These are phyloP conservation scores for Gilbertella persicaria DNA, from an alignment of 371 early-diverging fungal species.

Conservation along the genomic window DNA sequence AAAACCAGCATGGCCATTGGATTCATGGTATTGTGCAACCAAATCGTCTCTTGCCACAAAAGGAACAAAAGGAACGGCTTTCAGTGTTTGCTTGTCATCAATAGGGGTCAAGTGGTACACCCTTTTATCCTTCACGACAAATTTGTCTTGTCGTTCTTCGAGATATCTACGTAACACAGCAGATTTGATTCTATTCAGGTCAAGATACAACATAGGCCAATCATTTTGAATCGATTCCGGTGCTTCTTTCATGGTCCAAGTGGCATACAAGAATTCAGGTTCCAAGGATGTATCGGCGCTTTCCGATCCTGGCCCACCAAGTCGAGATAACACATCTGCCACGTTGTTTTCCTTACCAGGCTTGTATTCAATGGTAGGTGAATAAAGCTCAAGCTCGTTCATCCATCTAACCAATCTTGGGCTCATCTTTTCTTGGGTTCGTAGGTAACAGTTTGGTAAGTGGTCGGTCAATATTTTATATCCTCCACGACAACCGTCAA, in stretches of 20 bases:
- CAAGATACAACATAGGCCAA: neutral
- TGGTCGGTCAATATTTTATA: slow-evolving; percentile 32
- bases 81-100: no score
- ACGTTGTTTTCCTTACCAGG: slow-evolving; percentile 25
- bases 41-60: slow-evolving; percentile 7
- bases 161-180: no score
- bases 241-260: neutral
- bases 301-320: neutral
- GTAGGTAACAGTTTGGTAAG: slow-evolving; percentile 24
- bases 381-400: slow-evolving; percentile 23
- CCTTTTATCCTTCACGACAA: no score
- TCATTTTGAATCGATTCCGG: neutral
- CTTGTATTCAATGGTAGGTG: slow-evolving; percentile 31
- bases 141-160: no score
- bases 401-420: slow-evolving; percentile 27
- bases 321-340: slow-evolving; percentile 12
- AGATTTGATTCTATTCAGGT: neutral
- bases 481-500: slow-evolving; percentile 15
- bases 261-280: slow-evolving; percentile 21
- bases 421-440: slow-evolving; percentile 24
- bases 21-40: slow-evolving; percentile 4
- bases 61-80: slow-evolving; percentile 1
- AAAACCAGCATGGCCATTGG: slow-evolving; percentile 5
- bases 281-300: slow-evolving; percentile 7
- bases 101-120: no score